phyloP scores from a whole-genome alignment of 2,329 filamentous ascomycete genomes.

The Fusarium mangiferae region DNA sequence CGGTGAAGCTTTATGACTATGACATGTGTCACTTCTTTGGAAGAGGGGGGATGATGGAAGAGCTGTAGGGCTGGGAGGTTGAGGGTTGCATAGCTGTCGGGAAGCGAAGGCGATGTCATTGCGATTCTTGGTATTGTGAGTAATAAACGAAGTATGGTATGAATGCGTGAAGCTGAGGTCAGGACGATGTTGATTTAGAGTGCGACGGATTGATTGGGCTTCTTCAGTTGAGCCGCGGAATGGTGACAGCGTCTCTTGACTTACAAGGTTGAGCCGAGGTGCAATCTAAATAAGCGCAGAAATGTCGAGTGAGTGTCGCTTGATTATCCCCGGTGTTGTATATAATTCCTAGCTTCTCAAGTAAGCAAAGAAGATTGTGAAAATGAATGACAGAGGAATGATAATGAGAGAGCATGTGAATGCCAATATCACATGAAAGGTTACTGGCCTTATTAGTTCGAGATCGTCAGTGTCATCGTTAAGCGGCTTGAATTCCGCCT shows the following conservation, averaged over 20 bases:
- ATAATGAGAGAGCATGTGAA: not conserved
- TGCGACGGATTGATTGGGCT: slow-evolving; percentile 9
- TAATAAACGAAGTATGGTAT: not conserved
- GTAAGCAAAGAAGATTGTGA: not conserved
- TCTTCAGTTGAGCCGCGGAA: slow-evolving; percentile 15
- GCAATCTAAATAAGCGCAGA: not conserved
- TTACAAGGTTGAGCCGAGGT: slow-evolving; percentile 28
- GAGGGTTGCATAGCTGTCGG: slow-evolving; percentile 54
- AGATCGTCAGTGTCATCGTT: not conserved
- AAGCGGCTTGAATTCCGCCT: not conserved
- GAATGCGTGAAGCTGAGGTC: not conserved
- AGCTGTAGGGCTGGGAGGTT: slow-evolving; percentile 57
- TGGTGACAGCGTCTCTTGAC: slow-evolving; percentile 5
- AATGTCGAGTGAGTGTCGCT: not conserved
- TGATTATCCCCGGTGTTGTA: not conserved
- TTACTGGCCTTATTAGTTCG: not conserved
- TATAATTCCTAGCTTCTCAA: not conserved
- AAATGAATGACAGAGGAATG: not conserved
- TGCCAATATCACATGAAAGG: slow-evolving; percentile 7
- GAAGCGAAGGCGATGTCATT: slow-evolving; percentile 43
- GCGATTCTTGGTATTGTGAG: not conserved
- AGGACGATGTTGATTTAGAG: slow-evolving; percentile 18
- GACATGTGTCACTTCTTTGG: slow-evolving; percentile 67
- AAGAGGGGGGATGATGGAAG: slow-evolving; percentile 60
- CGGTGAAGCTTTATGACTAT: slow-evolving; percentile 72